phyloP scores from a whole-genome alignment of 805 yeast species.

The Teunomyces panamensis region DNA sequence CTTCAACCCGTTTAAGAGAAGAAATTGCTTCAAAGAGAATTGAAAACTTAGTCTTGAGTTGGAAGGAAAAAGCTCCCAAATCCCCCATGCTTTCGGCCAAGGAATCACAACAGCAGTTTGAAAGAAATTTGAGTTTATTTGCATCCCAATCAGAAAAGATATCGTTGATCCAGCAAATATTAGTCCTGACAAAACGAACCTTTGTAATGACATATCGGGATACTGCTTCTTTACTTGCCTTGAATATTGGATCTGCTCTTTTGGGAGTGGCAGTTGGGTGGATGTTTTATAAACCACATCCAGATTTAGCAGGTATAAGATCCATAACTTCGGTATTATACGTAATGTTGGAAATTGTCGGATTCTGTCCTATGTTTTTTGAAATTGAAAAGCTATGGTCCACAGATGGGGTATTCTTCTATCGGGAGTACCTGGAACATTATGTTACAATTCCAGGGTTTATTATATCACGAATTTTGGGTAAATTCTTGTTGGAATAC shows the following conservation, averaged over 20 bases:
- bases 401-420: constrained; percentile 20
- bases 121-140: constrained; percentile 8
- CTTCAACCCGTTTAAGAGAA: constrained; percentile 10
- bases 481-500: constrained; percentile 22
- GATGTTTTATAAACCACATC: constrained; percentile 21
- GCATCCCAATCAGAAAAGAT: constrained; percentile 12
- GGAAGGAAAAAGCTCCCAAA: constrained; percentile 5
- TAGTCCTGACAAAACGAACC: constrained; percentile 18
- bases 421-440: constrained; percentile 22
- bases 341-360: constrained; percentile 21
- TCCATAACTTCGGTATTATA: constrained; percentile 21
- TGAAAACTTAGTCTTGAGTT: constrained; percentile 9
- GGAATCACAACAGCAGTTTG: constrained; percentile 10
- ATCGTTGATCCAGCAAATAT: constrained; percentile 17
- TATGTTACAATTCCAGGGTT: constrained; percentile 22
- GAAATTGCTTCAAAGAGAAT: constrained; percentile 7
- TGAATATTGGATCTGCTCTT: constrained; percentile 18
- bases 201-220: constrained; percentile 19
- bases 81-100: constrained; percentile 1
- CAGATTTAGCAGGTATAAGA: constrained; percentile 20
- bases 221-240: constrained; percentile 15
- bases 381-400: constrained; percentile 23
- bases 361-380: constrained; percentile 23
- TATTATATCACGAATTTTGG: constrained; percentile 20
- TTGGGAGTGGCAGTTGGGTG: constrained; percentile 20